Evolutionary conservation across 1,284 basidiomycete genomes (phyloP).

Genomic region (Malassezia yamatoensis): DNA sequence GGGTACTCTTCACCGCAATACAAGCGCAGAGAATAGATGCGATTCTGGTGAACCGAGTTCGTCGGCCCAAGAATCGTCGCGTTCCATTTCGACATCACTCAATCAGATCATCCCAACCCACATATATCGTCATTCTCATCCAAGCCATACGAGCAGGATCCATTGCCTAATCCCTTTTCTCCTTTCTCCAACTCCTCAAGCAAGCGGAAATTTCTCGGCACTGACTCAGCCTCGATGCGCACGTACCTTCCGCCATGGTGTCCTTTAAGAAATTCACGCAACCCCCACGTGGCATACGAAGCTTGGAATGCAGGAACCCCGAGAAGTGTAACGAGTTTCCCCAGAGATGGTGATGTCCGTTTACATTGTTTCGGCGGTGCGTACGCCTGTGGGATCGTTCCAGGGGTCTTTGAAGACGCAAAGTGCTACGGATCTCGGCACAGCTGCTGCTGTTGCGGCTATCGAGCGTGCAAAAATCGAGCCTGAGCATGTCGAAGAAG

Average conservation of each 20-base stretch:
- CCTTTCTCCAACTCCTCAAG: conserved; percentile 90
- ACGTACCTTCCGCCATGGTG: conserved; percentile 10
- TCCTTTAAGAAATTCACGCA: neutral
- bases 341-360: conserved; percentile 54
- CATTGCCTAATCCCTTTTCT: conserved; percentile 97
- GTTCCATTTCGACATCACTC: conserved; percentile 86
- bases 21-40: conserved; percentile 93
- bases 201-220: conserved; percentile 89
- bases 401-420: conserved; percentile 79
- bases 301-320: too few species aligned
- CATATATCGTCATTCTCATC: conserved; percentile 43
- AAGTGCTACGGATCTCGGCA: conserved; percentile 82
- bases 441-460: conserved; percentile 78
- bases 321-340: neutral
- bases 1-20: conserved; percentile 74
- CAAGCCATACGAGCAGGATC: conserved; percentile 80
- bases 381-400: conserved; percentile 88
- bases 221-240: conserved; percentile 50
- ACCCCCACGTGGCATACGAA: neutral
- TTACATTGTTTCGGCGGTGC: conserved; percentile 85
- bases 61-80: conserved; percentile 97
- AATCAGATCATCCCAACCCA: conserved; percentile 19
- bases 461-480: conserved; percentile 67
- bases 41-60: conserved; percentile 86
- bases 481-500: conserved; percentile 74